Evolutionary conservation across 768 basidiomycete species (phyloP).

Genomic region (Hericium rajendrae): DNA sequence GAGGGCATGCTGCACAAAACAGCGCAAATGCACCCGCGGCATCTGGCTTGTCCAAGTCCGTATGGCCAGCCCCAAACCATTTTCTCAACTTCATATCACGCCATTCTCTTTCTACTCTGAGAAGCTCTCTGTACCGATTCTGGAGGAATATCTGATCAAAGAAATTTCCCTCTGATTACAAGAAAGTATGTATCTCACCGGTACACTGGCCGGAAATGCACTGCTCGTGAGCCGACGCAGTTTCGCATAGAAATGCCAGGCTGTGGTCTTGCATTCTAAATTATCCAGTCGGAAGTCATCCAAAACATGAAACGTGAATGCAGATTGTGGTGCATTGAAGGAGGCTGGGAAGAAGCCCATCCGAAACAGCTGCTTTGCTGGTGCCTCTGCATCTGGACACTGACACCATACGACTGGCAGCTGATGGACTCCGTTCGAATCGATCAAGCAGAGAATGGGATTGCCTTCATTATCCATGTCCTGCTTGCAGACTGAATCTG

Average conservation of each 20-base stretch:
- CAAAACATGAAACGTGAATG: not conserved
- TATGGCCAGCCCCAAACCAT: not conserved
- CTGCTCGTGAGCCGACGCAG: not conserved
- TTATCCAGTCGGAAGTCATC: not conserved
- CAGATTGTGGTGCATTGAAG: not conserved
- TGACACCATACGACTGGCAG: not conserved
- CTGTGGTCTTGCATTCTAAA: not conserved
- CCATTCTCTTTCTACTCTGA: not conserved
- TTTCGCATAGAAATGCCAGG: not conserved
- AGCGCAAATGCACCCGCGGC: not conserved
- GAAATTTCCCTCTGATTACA: not conserved
- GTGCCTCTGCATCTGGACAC: not conserved
- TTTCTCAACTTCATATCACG: not conserved
- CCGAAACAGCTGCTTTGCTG: not conserved
- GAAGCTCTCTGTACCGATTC: not conserved
- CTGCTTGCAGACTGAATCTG: not conserved
- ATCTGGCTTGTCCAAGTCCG: not conserved
- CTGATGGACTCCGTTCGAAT: conserved; percentile 1
- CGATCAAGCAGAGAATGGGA: not conserved
- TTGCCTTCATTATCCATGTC: not conserved
- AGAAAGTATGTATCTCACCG: not conserved
- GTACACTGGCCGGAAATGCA: not conserved
- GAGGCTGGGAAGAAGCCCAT: not conserved
- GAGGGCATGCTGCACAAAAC: not conserved
- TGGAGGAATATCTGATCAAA: not conserved